Base-by-base conservation (phyloP, 1,284 basidiomycete species). In the Rhodotorula sp. region DNA sequence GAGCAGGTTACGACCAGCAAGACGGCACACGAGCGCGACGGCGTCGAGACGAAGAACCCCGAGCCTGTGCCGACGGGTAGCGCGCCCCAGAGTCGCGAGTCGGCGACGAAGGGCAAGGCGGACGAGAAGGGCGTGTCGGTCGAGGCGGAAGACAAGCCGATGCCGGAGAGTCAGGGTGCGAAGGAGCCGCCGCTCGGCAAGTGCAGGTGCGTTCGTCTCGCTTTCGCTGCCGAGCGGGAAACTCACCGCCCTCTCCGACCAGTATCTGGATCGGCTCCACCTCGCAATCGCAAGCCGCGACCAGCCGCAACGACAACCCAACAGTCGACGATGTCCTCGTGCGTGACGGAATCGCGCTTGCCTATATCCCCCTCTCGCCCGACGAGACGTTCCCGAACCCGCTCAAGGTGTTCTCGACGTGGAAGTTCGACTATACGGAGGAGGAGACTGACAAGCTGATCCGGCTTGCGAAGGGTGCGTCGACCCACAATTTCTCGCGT, bases 211-310 rank as follows among this genome's bases (percentile, higher is more conserved):
- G 59, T 51, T 20, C 44, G 44, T n/a, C 30, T 40, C n/a, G 8
- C 26, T 44, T 26, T 13, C 10, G n/a, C 34, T 3, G n/a, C n/a
- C n/a, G n/a, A n/a, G n/a, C n/a, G n/a, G n/a, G n/a, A n/a, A 40
- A 2, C 28, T 51, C 56, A 30, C 51, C 10, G 22, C 15, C 15
- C 55, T 24, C 72, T 55, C 24, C 58, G 67, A 18, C 69, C 79
- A 55, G 80, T 55, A 80, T 83, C n/a, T 83, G 82, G 82, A 81
- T 83, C 62, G 82, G 82, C 16, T 80, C 81, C 5, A 68, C 74
- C 10, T 72, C 54, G 7, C 55, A 76, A 11, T 56, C 73, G 15
- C 74, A 78, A 26, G 70, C 72, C 11, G 72, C 73, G 4, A 73
- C 79, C 18, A 79, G 81, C 34, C 76, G 80, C 7, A 76, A 81